Evolutionary conservation across 2,329 filamentous ascomycete species (phyloP), one percentile per base, ranked within the genome.

Genomic region (Aspergillus clavatus): DNA sequence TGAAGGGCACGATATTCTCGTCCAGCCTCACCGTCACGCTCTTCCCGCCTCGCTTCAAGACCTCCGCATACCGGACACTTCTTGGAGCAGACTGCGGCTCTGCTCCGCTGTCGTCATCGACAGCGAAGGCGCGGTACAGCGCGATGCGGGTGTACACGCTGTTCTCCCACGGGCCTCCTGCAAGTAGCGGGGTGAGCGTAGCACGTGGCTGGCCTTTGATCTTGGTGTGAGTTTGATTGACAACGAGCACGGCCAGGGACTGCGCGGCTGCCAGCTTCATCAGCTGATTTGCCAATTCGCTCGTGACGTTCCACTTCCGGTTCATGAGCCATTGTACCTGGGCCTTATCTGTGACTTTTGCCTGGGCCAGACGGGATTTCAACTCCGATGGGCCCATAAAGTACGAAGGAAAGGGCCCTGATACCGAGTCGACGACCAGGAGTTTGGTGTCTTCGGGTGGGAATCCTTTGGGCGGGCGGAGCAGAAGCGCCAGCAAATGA

Each of bases 221-320:
- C 54, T 83, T 86, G n/a, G 88, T 94, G 33, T 84, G 85, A 47
- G 86, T 88, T 62, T 94, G 89, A 28, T 83, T 89, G 39, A 89
- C 76, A 16, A 93, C 65, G 2, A 95, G 72, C 33, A 95, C 74
- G 19, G 88, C 86, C 42, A 90, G 75, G 57, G 87, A 79, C 52
- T 81, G 79, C 23, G 84, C 79, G 8, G 84, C 82, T 4, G 90
- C 88, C 8, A 95, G 76, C 57, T 84, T 90, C 49, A 84, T 80
- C 3, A 84, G 67, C 28, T 72, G 71, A 3, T 72, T 71, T 5
- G 76, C 71, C 8, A 96, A 69, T 3, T 84, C 80, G 46, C 79
- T 82, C 48, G 88, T 80, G 22, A 95, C 75, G 46, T 78, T 75
- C 65, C 76, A 81, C 67, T 60, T 63, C 55, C 51, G 60, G 47